These are phyloP conservation scores for Penicillium occitanis DNA, from an alignment of 2,329 filamentous ascomycete species.

Conservation along the genomic window DNA sequence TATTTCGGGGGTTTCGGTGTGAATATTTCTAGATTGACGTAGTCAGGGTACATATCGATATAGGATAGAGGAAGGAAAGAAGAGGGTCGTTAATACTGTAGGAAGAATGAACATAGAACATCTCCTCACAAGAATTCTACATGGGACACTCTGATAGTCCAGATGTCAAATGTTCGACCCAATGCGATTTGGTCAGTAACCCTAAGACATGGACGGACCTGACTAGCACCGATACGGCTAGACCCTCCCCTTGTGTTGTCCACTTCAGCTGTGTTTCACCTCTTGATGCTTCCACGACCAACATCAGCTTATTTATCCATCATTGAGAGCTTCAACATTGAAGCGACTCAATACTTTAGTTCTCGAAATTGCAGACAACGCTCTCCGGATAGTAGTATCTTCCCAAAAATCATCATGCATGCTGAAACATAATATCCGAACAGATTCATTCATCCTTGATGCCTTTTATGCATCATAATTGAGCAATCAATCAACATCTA, in stretches of 20 bases:
- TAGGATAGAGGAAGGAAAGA: not conserved
- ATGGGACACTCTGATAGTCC: not conserved
- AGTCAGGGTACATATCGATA: not conserved
- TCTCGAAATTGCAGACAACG: not conserved
- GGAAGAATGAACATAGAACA: not conserved
- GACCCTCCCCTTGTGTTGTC: not conserved
- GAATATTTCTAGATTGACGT: not conserved
- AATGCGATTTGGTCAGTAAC: not conserved
- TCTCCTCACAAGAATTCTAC: not conserved
- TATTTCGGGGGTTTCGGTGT: not conserved
- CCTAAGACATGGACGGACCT: not conserved
- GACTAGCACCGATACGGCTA: not conserved
- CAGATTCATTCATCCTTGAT: not conserved
- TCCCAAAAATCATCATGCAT: not conserved
- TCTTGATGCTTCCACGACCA: not conserved
- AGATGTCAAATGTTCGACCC: not conserved
- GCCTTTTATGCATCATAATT: not conserved
- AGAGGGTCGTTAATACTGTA: not conserved
- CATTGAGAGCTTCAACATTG: not conserved
- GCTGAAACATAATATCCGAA: not conserved
- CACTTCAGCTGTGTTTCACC: constrained; percentile 4
- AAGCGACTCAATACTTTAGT: not conserved
- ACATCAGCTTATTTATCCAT: not conserved
- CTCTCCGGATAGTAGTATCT: not conserved
- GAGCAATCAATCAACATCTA: not conserved